Base-by-base conservation (phyloP, 1,284 basidiomycete genomes). In the Earliella scabrosa region DNA sequence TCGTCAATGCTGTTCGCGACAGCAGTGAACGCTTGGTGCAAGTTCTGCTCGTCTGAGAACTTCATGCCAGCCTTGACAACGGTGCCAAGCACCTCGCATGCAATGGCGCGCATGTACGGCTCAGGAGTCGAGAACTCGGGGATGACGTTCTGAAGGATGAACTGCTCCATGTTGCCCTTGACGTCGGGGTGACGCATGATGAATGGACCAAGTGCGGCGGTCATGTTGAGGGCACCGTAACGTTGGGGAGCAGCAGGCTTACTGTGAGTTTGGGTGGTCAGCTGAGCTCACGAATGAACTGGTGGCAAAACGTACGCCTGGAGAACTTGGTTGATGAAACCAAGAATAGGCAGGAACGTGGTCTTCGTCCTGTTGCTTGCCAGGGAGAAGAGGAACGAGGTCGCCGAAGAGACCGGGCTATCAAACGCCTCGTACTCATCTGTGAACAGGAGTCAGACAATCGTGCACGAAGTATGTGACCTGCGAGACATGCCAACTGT, bases 141-240 rank as follows among this genome's bases (percentile, higher is more conserved):
- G 45, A 88, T 79, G 31, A 95, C 88, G 61, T 89, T 85, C 60
- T 83, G 82, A 31, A 86, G 62, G 61, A 93, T 74, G 71, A 94
- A 93, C 29, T 82, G 78, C 70, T 93, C 90, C 82, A 95, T 88
- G 58, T 81, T 85, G 48, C 77, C 77, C 65, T 85, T 88, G 56
- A 93, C 87, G 35, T 90, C 86, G 9, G 91, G 90, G 68, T 92
- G 88, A 44, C 82, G 81, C 84, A 92, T 88, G 65, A 92, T 88
- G 75, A 88, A 87, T 0, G 85, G 85, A 1, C 83, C 86, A 3
- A 95, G 78, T 0, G 86, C 85, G 21, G 87, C 82, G 7, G 86
- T 86, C 83, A 94, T 92, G 65, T 91, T 90, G 41, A 95, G 76
- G 1, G 90, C 93, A 48, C 92, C 93, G 65, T 91, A 95, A 39